Base-by-base conservation (phyloP, 352 stramenopile species). In the Phytophthora multivora region DNA sequence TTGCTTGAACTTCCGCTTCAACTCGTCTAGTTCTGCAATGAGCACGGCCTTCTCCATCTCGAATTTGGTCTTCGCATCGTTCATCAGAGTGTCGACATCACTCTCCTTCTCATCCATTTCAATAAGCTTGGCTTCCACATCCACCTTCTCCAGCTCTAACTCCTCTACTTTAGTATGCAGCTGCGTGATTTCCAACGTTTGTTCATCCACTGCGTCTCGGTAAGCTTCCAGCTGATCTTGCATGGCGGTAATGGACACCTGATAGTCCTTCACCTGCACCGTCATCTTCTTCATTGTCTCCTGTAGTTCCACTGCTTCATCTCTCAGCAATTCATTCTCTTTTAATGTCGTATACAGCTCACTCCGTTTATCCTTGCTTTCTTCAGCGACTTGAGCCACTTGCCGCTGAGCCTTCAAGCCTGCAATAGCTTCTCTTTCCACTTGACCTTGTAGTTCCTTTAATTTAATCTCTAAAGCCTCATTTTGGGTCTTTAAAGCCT, bases 51-150 rank as follows among this genome's bases (percentile, higher is more conserved):
- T 84, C 54, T 94, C 83, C 49, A 81, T 74, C 12, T 88, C 80
- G 55, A 86, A 76, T 36, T 77, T 79, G 16, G 60, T 65, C 35
- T 73, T 79, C 8, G 71, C 59, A 50, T 91, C 65, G 15, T 55
- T 51, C 33, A 87, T 70, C 25, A 88, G 30, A 16, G 57, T 63
- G 18, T 91, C 79, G 2, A 89, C 79, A 18, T 88, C 63, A 38
- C 69, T 77, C 42, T 93, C 79, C 5, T 69, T 71, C 62, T 89
- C 80, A 45, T 91, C 77, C 77, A 90, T 88, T 51, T 91, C 83
- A n/a, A 91, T 74, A 5, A 95, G 54, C 36, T 89, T 88, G 7
- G 65, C 67, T 59, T 90, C 83, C 12, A 91, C 48, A 18, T 25
- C 31, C 13, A 77, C 15, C 41, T 91, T 92, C 46, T 89, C 77